Conservation (phyloP, 192 early-diverging fungal species). For the Rhizophagus prolifer region DNA sequence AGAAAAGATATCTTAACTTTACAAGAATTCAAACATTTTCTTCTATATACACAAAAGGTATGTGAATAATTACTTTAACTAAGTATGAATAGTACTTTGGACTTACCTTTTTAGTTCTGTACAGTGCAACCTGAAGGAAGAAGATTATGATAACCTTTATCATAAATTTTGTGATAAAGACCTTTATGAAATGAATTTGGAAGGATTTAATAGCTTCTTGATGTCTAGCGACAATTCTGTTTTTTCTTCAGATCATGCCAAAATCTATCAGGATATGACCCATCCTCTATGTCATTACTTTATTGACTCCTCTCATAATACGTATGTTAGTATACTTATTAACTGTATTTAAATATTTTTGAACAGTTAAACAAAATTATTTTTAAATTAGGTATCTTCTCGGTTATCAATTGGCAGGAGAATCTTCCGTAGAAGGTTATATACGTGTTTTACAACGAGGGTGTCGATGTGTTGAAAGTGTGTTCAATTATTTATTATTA, state of each 20-base stretch:
- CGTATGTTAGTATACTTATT: conserved; percentile 34
- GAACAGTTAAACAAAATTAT: neutral
- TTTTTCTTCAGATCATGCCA: conserved; percentile 48
- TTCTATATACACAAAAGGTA: conserved; percentile 60
- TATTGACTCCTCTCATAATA: conserved; percentile 89
- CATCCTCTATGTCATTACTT: conserved; percentile 77
- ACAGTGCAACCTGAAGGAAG: conserved; percentile 41
- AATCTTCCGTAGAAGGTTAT: conserved; percentile 83
- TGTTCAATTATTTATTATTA: conserved; percentile 28
- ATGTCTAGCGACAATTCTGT: conserved; percentile 62
- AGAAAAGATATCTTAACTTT: conserved; percentile 40
- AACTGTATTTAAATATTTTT: neutral
- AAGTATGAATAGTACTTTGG: neutral
- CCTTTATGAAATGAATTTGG: conserved; percentile 53
- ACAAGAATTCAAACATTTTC: conserved; percentile 57
- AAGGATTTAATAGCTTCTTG: conserved; percentile 66
- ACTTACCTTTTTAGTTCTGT: neutral
- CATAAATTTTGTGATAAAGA: conserved; percentile 51
- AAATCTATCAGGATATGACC: conserved; percentile 65
- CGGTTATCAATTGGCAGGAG: conserved; percentile 78
- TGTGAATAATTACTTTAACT: neutral
- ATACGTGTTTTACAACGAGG: conserved; percentile 82
- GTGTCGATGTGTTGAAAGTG: conserved; percentile 84
- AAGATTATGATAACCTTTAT: conserved; percentile 57
- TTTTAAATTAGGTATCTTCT: conserved; percentile 58